A percentile compares a stretch with the other conserved stretches of the same genome.
phyloP scores from a whole-genome alignment of 2,329 filamentous ascomycete genomes.

The Anthostomella pinea region DNA sequence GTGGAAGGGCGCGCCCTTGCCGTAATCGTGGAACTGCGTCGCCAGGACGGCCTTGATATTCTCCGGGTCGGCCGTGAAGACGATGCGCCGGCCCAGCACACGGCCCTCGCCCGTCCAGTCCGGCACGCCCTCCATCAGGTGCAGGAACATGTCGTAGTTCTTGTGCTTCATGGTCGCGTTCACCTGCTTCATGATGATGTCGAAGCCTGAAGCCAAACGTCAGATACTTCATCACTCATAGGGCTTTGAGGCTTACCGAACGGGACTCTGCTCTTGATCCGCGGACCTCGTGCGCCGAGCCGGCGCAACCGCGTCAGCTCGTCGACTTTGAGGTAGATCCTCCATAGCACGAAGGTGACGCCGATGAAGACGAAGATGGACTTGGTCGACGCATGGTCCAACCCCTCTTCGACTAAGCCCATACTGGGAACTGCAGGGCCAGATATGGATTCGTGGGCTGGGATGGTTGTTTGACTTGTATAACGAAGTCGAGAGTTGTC shows the following conservation, averaged over 20 bases:
- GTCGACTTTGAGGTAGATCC: slow-evolving; percentile 36
- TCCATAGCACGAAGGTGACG: slow-evolving; percentile 37
- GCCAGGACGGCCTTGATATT: slow-evolving; percentile 90
- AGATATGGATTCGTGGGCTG: no score
- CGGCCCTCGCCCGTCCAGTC: slow-evolving; percentile 60
- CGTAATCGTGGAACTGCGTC: slow-evolving; percentile 80
- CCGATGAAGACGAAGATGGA: slow-evolving; percentile 36
- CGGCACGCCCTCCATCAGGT: slow-evolving; percentile 43
- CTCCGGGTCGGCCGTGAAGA: slow-evolving; percentile 80
- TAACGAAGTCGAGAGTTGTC: no score
- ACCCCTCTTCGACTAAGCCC: slow-evolving; percentile 48
- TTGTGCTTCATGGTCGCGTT: slow-evolving; percentile 48
- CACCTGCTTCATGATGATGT: slow-evolving; percentile 60
- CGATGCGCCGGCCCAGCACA: slow-evolving; percentile 53
- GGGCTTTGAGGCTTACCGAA: slow-evolving; percentile 38
- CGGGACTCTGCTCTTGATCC: slow-evolving; percentile 39
- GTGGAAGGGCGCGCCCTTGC: slow-evolving; percentile 76
- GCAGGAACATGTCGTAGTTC: slow-evolving; percentile 61
- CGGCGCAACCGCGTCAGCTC: slow-evolving; percentile 43
- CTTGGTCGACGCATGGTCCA: slow-evolving; percentile 44
- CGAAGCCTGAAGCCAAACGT: slow-evolving; percentile 63
- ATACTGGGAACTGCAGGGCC: slow-evolving; percentile 37
- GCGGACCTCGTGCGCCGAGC: slow-evolving; percentile 40
- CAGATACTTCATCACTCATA: slow-evolving; percentile 7
- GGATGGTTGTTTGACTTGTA: no score